Evolutionary conservation across 1,284 basidiomycete genomes (phyloP).

Genomic region (Xanthoconium separans): DNA sequence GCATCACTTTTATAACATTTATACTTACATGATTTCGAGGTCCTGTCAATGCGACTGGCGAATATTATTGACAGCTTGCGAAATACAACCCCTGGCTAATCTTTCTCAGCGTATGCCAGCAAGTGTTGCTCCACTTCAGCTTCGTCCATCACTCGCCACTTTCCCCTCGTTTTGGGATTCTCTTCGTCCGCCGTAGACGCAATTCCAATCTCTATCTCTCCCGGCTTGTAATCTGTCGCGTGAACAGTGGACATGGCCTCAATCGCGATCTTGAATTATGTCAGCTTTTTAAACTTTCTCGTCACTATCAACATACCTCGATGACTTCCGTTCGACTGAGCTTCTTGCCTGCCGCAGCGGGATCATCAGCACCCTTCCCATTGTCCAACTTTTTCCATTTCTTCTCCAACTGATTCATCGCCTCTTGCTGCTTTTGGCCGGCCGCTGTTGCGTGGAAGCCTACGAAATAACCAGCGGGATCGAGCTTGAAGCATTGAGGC

Average conservation of each 20-base stretch:
- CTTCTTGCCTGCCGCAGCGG: conserved; percentile 64
- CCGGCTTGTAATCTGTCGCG: conserved; percentile 93
- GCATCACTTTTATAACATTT: conserved; percentile 51
- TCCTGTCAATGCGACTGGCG: too few species aligned
- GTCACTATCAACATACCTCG: conserved; percentile 57
- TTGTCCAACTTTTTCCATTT: conserved; percentile 95
- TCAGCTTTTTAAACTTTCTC: conserved; percentile 9
- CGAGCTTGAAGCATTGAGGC: conserved; percentile 96
- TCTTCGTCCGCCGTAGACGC: conserved; percentile 75
- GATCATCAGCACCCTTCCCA: conserved; percentile 72
- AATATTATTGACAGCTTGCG: conserved; percentile 1
- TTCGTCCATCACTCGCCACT: conserved; percentile 83
- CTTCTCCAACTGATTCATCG: conserved; percentile 98
- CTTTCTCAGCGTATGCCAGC: conserved; percentile 91
- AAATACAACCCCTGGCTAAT: conserved; percentile 44
- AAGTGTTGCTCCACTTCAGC: conserved; percentile 85
- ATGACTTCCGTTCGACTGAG: conserved; percentile 72
- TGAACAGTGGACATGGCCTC: conserved; percentile 92
- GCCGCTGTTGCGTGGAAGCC: conserved; percentile 97
- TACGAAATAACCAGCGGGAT: conserved; percentile 98
- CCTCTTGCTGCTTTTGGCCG: conserved; percentile 98
- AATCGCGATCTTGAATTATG: conserved; percentile 75
- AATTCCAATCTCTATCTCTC: conserved; percentile 86
- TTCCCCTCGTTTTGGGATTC: conserved; percentile 60
- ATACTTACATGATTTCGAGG: background rate